phyloP scores from a whole-genome alignment of 1,284 basidiomycete species.

The Fomitopsis palustris region DNA sequence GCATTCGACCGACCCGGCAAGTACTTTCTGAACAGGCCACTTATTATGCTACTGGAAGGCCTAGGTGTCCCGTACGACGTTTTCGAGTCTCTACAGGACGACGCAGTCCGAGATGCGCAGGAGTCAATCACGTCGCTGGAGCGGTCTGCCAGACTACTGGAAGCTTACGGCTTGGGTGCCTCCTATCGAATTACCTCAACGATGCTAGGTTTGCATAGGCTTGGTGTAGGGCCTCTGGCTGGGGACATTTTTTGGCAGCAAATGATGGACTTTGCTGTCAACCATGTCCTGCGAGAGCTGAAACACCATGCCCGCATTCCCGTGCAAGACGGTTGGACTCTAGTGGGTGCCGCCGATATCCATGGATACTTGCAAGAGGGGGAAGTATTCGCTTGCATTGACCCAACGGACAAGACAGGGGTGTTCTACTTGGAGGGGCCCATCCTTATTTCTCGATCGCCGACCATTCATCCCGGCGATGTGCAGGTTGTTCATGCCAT shows the following conservation, averaged over 20 bases:
- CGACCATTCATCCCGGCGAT: conserved; percentile 67
- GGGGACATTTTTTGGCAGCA: conserved; percentile 48
- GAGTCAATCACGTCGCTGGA: conserved; percentile 39
- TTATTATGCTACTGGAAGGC: conserved; percentile 66
- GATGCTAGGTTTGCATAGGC: conserved; percentile 35
- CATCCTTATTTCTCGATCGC: conserved; percentile 58
- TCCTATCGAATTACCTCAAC: conserved; percentile 38
- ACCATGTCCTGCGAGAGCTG: conserved; percentile 63
- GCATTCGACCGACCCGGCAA: conserved; percentile 57
- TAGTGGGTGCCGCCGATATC: conserved; percentile 68
- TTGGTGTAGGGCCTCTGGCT: conserved; percentile 27
- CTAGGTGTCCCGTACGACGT: conserved; percentile 48
- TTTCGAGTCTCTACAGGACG: conserved; percentile 54
- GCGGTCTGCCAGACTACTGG: conserved; percentile 45
- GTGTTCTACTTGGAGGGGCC: conserved; percentile 50
- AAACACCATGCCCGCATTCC: conserved; percentile 70
- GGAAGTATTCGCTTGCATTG: conserved; percentile 58
- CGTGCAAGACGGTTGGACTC: conserved; percentile 54
- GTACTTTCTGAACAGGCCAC: conserved; percentile 63
- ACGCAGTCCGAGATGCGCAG: conserved; percentile 45
- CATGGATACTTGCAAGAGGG: conserved; percentile 45
- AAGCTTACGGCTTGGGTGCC: conserved; percentile 38
- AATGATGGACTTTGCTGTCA: conserved; percentile 48
- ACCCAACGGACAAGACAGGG: conserved; percentile 31
- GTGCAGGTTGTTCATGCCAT: conserved; percentile 59